Percentiles rank a stretch among this genome's conserved stretches.
These are phyloP conservation scores for Lithospermum erythrorhizon DNA, from an alignment of 257 asterid genomes.

Conservation along the genomic window DNA sequence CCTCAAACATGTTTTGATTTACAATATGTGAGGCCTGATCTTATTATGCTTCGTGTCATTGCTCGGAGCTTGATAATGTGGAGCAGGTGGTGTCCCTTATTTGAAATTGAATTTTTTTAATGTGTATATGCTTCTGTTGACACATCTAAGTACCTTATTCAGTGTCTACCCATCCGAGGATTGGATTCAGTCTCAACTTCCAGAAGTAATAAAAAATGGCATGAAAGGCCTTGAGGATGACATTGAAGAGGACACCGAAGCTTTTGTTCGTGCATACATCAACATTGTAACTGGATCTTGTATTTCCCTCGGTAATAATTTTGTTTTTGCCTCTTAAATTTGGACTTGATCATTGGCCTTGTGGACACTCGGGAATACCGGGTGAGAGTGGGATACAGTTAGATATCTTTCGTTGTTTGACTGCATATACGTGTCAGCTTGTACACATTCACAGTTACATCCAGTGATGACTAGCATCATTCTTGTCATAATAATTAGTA, in stretches of 20 bases:
- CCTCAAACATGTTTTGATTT: constrained; percentile 83
- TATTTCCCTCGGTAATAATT: constrained; percentile 63
- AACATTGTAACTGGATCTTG: constrained; percentile 87
- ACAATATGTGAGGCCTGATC: constrained; percentile 94
- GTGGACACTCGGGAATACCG: no score
- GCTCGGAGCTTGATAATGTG: constrained; percentile 85
- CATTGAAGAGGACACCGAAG: constrained; percentile 68
- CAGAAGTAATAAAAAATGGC: constrained; percentile 56
- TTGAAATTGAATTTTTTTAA: constrained; percentile 6
- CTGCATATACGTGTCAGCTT: no score
- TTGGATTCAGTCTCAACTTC: constrained; percentile 86
- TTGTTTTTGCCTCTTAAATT: not conserved
- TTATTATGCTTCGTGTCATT: constrained; percentile 79
- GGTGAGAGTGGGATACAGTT: no score
- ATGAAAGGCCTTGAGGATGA: constrained; percentile 47
- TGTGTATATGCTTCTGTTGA: not conserved
- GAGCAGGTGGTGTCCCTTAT: constrained; percentile 60
- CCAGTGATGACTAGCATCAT: no score
- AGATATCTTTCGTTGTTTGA: no score
- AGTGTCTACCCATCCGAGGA: constrained; percentile 82
- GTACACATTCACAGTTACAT: no score
- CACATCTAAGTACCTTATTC: not conserved
- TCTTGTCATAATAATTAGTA: no score
- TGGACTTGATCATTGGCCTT: no score
- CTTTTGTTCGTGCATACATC: constrained; percentile 76